These are phyloP conservation scores for Abrus pulchellus DNA, from an alignment of 306 rosid species.

Conservation along the genomic window DNA sequence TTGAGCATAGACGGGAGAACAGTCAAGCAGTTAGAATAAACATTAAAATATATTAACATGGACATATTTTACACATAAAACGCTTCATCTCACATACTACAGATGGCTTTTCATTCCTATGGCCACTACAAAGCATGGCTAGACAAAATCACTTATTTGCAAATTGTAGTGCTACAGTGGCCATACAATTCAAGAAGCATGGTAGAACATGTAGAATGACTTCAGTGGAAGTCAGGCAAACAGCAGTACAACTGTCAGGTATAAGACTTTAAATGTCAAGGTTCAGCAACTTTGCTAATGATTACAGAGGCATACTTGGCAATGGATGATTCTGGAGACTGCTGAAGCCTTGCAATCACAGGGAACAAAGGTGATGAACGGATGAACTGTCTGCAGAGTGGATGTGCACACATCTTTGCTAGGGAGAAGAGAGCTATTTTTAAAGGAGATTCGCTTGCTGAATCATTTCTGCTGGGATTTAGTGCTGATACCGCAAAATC, in stretches of 20 bases:
- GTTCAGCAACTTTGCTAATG: slow-evolving; percentile 69
- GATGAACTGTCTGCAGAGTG: slow-evolving; percentile 79
- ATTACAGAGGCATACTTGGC: slow-evolving; percentile 75
- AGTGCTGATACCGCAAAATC: slow-evolving; percentile 76
- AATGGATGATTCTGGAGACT: slow-evolving; percentile 83
- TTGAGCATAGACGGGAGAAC: not conserved
- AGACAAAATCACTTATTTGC: slow-evolving; percentile 26
- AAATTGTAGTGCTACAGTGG: not conserved
- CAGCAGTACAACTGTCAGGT: not conserved
- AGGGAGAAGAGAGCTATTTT: slow-evolving; percentile 91
- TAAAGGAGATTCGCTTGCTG: slow-evolving; percentile 83
- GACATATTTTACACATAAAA: slow-evolving; percentile 24
- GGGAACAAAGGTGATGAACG: slow-evolving; percentile 83
- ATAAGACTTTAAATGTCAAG: slow-evolving; percentile 48
- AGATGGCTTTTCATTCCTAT: not conserved
- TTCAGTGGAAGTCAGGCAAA: slow-evolving; percentile 41
- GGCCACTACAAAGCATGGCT: slow-evolving; percentile 20
- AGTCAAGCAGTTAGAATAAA: not conserved
- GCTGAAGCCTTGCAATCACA: slow-evolving; percentile 74
- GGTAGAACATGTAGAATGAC: slow-evolving; percentile 10
- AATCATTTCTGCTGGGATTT: slow-evolving; percentile 74
- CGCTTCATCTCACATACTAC: slow-evolving; percentile 24
- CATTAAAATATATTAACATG: slow-evolving; percentile 2
- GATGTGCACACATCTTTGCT: slow-evolving; percentile 93
- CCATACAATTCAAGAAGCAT: not conserved